Percentiles rank a stretch among this genome's conserved stretches.
Conservation (phyloP, 345 rosid species). For the Murraya koenigii region DNA sequence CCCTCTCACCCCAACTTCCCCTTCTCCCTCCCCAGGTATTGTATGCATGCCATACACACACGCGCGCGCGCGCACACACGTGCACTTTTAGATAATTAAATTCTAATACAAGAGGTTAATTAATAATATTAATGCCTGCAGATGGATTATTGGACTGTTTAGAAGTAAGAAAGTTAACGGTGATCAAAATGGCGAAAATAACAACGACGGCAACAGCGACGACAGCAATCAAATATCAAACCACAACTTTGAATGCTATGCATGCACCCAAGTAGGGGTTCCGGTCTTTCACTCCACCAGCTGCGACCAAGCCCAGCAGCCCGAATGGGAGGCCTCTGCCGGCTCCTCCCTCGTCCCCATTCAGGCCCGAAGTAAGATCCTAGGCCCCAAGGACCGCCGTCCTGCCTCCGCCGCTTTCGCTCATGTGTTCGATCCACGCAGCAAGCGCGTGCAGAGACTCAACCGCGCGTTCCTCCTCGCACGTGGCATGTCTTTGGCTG, state of each 20-base stretch:
- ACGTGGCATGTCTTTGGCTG: constrained; percentile 72
- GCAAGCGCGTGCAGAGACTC: constrained; percentile 66
- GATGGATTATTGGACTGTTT: constrained; percentile 45
- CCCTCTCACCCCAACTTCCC: constrained; percentile 34
- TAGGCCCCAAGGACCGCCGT: constrained; percentile 7
- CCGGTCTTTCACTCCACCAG: constrained; percentile 93
- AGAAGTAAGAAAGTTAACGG: constrained; percentile 13
- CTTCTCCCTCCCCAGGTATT: constrained; percentile 41
- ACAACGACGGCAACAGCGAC: constrained; percentile 9
- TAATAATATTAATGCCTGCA: not conserved
- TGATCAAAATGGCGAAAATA: not conserved
- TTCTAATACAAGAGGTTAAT: too few species aligned
- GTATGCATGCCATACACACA: too few species aligned
- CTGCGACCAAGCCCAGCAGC: constrained; percentile 83
- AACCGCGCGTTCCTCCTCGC: constrained; percentile 70
- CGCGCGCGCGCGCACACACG: too few species aligned
- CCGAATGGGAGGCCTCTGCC: constrained; percentile 96
- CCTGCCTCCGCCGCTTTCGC: constrained; percentile 6
- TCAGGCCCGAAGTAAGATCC: constrained; percentile 33
- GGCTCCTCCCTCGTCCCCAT: constrained; percentile 91
- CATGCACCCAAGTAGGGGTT: constrained; percentile 91
- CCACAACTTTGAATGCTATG: constrained; percentile 72
- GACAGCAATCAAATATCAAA: constrained; percentile 25
- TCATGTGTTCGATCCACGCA: constrained; percentile 62
- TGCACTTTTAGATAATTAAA: too few species aligned